These are phyloP conservation scores for Colletotrichum sidae DNA, from an alignment of 2,329 filamentous ascomycete genomes.

Conservation along the genomic window DNA sequence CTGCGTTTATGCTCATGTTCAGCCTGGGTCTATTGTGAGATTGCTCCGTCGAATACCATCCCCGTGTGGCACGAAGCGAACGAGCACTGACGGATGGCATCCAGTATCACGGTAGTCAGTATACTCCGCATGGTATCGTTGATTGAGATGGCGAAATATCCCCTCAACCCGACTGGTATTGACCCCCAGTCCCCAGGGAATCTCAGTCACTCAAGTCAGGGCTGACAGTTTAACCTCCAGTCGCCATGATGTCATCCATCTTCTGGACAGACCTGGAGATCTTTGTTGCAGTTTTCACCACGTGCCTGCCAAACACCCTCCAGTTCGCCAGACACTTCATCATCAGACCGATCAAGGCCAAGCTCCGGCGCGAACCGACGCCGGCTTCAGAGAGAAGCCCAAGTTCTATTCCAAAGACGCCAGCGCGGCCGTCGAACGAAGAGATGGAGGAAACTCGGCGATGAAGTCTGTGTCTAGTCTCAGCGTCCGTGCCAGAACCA, in stretches of 20 bases:
- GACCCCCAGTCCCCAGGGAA: conserved; percentile 38
- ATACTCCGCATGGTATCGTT: background rate
- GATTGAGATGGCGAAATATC: background rate
- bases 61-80: background rate
- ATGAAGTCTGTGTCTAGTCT: no score
- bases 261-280: conserved; percentile 37
- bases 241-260: conserved; percentile 44
- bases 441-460: background rate
- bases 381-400: background rate
- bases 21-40: conserved; percentile 17
- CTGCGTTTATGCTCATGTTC: background rate
- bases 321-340: background rate
- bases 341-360: background rate
- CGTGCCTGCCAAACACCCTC: background rate
- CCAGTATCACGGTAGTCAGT: conserved; percentile 3
- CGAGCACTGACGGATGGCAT: no score
- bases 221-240: conserved; percentile 41
- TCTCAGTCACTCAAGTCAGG: background rate
- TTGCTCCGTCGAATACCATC: no score
- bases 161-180: conserved; percentile 1
- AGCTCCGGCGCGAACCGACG: background rate
- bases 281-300: background rate
- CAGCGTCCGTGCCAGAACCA: no score
- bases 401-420: background rate
- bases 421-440: background rate